A percentile compares a stretch with the other conserved stretches of the same genome.
Conservation (phyloP, 176 grass and related monocot species). For the Areca catechu region DNA sequence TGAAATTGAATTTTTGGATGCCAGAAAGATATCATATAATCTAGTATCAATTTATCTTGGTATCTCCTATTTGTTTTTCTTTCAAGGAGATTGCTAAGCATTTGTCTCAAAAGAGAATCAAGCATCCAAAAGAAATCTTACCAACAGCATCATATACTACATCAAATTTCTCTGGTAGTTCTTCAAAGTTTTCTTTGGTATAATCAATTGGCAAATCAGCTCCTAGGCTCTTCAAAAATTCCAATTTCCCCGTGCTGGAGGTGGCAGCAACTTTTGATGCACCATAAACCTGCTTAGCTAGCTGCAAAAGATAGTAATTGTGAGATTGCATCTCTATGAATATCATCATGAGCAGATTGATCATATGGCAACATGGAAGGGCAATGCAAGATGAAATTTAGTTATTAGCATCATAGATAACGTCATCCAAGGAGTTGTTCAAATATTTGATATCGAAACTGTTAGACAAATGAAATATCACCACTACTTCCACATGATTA, state of each 20-base stretch:
- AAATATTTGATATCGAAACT: too few relatives aligned
- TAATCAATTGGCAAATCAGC: slow-evolving; percentile 80
- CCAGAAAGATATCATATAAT: too few relatives aligned
- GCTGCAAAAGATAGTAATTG: slow-evolving; percentile 22
- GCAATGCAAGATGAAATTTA: too few relatives aligned
- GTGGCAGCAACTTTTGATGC: slow-evolving; percentile 67
- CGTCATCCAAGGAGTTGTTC: too few relatives aligned
- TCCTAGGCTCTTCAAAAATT: slow-evolving; percentile 67
- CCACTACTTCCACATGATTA: too few relatives aligned
- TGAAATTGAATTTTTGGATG: too few relatives aligned
- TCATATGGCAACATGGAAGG: too few relatives aligned
- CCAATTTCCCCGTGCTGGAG: slow-evolving; percentile 59
- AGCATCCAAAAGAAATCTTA: slow-evolving; percentile 14
- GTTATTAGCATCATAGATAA: too few relatives aligned
- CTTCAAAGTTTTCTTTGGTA: slow-evolving; percentile 70
- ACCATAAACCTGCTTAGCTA: slow-evolving; percentile 67
- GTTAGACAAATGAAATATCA: too few relatives aligned
- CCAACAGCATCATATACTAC: slow-evolving; percentile 78
- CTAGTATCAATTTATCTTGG: too few relatives aligned
- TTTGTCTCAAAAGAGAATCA: background rate
- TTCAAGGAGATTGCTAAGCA: background rate
- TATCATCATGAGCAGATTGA: too few relatives aligned
- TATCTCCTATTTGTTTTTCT: background rate
- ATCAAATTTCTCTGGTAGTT: slow-evolving; percentile 68
- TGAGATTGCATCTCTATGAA: too few relatives aligned